phyloP scores from a whole-genome alignment of 306 rosid species.

The Vicia villosa region DNA sequence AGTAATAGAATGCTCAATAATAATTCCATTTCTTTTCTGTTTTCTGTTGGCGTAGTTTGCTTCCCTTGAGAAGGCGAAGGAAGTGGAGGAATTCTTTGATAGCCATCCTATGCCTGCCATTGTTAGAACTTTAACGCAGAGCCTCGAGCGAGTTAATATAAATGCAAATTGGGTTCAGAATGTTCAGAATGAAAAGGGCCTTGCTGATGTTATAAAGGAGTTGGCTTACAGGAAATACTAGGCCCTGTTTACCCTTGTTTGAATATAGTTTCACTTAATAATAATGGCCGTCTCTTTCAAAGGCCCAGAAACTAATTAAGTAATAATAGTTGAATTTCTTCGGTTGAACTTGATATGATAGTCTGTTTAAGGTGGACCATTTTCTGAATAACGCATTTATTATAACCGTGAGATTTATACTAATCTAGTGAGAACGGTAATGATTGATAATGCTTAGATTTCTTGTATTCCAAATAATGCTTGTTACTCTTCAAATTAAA shows the following conservation, averaged over 20 bases:
- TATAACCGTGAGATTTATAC: too few relatives aligned
- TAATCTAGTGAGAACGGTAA: too few relatives aligned
- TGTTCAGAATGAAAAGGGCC: constrained; percentile 55
- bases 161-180: constrained; percentile 78
- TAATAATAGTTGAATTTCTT: too few relatives aligned
- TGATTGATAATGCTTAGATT: too few relatives aligned
- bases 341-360: too few relatives aligned
- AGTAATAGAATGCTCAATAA: too few relatives aligned
- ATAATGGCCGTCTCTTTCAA: too few relatives aligned
- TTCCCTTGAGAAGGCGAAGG: constrained; percentile 75
- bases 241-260: not conserved
- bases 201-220: constrained; percentile 52
- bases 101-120: constrained; percentile 49
- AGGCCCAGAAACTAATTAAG: too few relatives aligned
- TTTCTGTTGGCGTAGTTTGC: constrained; percentile 66
- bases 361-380: too few relatives aligned
- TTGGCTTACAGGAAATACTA: constrained; percentile 55
- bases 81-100: constrained; percentile 80
- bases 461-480: not conserved
- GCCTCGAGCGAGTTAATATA: constrained; percentile 74
- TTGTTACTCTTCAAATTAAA: not conserved
- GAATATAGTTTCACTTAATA: too few relatives aligned
- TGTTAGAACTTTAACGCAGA: constrained; percentile 86
- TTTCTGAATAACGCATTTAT: too few relatives aligned
- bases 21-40: not conserved